Base-by-base conservation (phyloP, 1,284 basidiomycete species). In the Ustilago trichophora region DNA sequence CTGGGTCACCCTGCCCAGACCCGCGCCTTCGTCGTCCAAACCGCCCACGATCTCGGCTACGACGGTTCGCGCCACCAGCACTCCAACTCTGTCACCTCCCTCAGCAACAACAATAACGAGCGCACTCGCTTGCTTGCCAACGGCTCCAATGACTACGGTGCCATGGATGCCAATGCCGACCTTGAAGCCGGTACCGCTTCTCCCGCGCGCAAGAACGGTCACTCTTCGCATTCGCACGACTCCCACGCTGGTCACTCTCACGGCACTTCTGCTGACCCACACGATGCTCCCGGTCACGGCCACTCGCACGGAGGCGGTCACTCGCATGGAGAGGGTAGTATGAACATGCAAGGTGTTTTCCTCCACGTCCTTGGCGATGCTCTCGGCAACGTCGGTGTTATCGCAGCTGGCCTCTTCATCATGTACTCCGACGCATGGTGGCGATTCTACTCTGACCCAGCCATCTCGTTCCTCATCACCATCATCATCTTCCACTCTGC, bases 271-370 rank as follows among this genome's bases (percentile, higher is more conserved):
- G 58, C 59, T 26, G 75, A 73, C 42, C 74, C 76, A 11, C 82
- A 83, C 36, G 71, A 47, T 44, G 53, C 37, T 16, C 49, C 56
- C 36, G 56, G 57, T 9, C 84, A 86, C 67, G 83, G 84, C 9
- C 89, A 91, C 76, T 81, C 84, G 1, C 90, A 91, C 78, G 85
- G 82, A 4, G 72, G 81, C 32, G 70, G 60, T 3, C 74, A 77
- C 58, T 66, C 66, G 7, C 77, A 81, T 55, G 72, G 69, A 33
- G 75, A 83, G 46, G 88, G 90, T 16, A 91, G 89, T 6, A 98
- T 99, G 95, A 99, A 98, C 83, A 98, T 98, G 93, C 90, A 85
- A 27, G 96, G 93, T 25, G 87, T 98, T 4, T 86, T 98, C 53
- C 83, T 98, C 21, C 96, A 98, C 82, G 95, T 98, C 22, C 83